Conservation (phyloP, 768 basidiomycete genomes). For the Boletus rubescentipes region DNA sequence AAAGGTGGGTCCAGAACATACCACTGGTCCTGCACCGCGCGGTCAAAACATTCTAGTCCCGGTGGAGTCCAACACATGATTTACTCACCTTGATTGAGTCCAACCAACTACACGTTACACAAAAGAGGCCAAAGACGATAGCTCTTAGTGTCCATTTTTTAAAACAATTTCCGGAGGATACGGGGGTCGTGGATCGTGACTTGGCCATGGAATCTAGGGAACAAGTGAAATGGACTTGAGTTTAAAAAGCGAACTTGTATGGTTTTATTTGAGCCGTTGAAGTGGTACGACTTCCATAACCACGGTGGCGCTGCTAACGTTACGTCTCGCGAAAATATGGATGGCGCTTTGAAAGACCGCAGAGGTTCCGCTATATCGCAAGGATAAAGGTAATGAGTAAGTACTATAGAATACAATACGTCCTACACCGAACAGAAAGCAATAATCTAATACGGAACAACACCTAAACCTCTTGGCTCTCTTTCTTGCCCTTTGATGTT, state of each 20-base stretch:
- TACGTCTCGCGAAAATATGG: too few relatives aligned
- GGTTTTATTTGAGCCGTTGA: background rate
- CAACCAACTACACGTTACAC: slow-evolving; percentile 46
- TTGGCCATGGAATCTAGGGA: slow-evolving; percentile 19
- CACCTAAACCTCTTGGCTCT: slow-evolving; percentile 44
- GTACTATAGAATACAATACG: slow-evolving; percentile 34
- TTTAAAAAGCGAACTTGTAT: background rate
- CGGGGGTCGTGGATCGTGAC: background rate
- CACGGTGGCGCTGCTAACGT: too few relatives aligned
- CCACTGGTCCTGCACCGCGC: slow-evolving; percentile 63
- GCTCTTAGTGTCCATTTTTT: slow-evolving; percentile 36
- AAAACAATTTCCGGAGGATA: slow-evolving; percentile 6
- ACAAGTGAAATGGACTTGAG: background rate
- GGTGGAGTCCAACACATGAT: background rate
- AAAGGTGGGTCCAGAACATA: slow-evolving; percentile 78
- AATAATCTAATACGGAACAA: slow-evolving; percentile 15
- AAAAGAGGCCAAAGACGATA: slow-evolving; percentile 27
- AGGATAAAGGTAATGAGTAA: slow-evolving; percentile 23
- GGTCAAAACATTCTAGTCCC: background rate
- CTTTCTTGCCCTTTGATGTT: slow-evolving; percentile 53
- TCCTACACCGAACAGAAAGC: slow-evolving; percentile 24
- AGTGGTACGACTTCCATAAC: slow-evolving; percentile 1
- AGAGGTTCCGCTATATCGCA: too few relatives aligned
- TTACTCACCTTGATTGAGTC: slow-evolving; percentile 63
- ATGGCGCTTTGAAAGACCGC: too few relatives aligned